Base-by-base conservation (phyloP, 371 early-diverging fungal species). In the Chytridium lagenaria region DNA sequence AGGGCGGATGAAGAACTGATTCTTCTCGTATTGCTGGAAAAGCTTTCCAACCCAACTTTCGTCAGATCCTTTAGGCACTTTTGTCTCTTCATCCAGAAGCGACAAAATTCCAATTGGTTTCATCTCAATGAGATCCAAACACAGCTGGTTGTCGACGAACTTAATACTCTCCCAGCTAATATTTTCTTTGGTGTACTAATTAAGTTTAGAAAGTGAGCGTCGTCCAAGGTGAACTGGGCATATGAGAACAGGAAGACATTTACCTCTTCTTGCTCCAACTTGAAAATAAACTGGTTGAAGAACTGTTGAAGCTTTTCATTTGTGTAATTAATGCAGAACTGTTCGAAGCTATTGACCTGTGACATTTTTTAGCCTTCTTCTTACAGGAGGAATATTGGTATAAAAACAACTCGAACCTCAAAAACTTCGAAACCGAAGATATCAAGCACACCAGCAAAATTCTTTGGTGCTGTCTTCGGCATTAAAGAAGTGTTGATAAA, bases 271-370 rank as follows among this genome's bases (percentile, higher is more conserved):
- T 90, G 90, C 80, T 92, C 91, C 0, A 89, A 73, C 59, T 85
- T 82, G 79, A 83, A 82, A 39, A 85, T 85, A 66, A 87, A 86
- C 73, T 88, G 88, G 70, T 90, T 91, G 80, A 91, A 91, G 77
- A 86, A 91, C 71, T 91, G 86, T 75, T 90, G 89, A 38, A 90
- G 78, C 77, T 87, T 87, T 74, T 90, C 91, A 77, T 90, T 90
- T 10, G 91, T 88, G 72, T 84, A 89, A 80, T 90, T 90, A 57
- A 90, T 90, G 71, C 88, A 88, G 28, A 90, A 82, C 80, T 91
- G 90, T 73, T 91, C 91, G 79, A 90, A 91, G 73, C 86, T 84
- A 77, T 91, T 91, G 30, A 78, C 68, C 76, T 77, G 26, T 7
- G 69, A 49, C 30, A 44, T 44, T 12, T 7, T 12, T 44, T 44